A percentile compares a stretch with the other conserved stretches of the same genome.
These are phyloP conservation scores for Pinus tabuliformis DNA, from an alignment of 75 land plant species.

Conservation along the genomic window DNA sequence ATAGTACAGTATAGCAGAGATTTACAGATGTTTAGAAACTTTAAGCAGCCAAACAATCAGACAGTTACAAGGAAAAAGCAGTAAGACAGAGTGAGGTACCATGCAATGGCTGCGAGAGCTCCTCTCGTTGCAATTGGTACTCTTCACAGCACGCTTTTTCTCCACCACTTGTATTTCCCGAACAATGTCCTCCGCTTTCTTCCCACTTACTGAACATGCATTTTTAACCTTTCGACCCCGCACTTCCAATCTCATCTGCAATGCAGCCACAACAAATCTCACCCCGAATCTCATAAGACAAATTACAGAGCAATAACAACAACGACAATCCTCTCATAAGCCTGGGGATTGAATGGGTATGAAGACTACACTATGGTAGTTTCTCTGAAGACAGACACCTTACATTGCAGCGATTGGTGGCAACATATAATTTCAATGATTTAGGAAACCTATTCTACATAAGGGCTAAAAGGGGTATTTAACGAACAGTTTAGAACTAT, in stretches of 20 bases:
- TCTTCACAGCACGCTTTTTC: constrained; percentile 41
- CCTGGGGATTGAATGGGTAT: background rate
- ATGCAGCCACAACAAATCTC: background rate
- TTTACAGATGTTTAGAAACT: background rate
- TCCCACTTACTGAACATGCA: constrained; percentile 32
- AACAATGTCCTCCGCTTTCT: constrained; percentile 41
- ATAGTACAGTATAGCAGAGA: background rate
- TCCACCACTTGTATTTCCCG: constrained; percentile 40
- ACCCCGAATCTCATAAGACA: background rate
- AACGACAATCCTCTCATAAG: background rate
- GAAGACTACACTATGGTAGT: background rate
- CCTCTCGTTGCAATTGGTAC: constrained; percentile 49
- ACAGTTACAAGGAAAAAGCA: background rate
- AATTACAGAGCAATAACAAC: background rate
- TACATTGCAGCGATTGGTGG: background rate
- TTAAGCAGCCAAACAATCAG: constrained; percentile 6
- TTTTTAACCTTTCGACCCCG: constrained; percentile 44
- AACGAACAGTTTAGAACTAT: too few species aligned
- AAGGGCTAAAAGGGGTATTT: too few species aligned
- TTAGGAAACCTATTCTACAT: background rate
- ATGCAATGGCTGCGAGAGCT: constrained; percentile 58
- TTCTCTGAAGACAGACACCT: background rate
- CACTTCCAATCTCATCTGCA: constrained; percentile 36
- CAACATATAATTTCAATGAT: background rate
- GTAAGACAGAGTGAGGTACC: constrained; percentile 16